Evolutionary conservation across 768 basidiomycete species (phyloP), one percentile per base, ranked within the genome.

Genomic region (Lentinula raphanica): DNA sequence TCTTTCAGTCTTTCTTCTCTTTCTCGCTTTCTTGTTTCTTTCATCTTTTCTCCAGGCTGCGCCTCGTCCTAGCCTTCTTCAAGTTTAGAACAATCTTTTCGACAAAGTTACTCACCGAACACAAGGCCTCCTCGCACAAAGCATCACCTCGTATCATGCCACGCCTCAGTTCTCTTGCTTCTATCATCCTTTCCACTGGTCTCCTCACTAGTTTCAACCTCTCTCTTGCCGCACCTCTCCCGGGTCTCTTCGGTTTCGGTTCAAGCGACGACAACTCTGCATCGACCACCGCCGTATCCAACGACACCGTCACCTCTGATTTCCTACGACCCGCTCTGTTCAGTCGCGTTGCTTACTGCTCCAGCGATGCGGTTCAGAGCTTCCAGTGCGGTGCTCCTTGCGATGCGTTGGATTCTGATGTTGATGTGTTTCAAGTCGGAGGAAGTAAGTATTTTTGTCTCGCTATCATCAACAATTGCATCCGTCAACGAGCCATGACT

Each of bases 341-440:
- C 62, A 58, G 62, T 9, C 74, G 72, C 3, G 67, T 72, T 25
- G 73, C 69, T 36, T 78, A 77, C 60, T 78, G 75, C 63, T 64
- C 67, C 19, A 66, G 65, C 13, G 64, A 55, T 1, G 59, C 67
- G 3, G 69, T 77, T n/a, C 63, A 64, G 44, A 66, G 64, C 45
- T 71, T 68, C 68, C 58, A 65, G n/a, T 76, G 74, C 55, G 74
- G 75, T 15, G 60, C 59, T 1, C 63, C 72, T 39, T 75, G 74
- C 59, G 65, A 67, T 23, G 67, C 66, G 23, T 45, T 74, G 2
- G 65, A 66, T 3, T 54, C 58, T 3, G 64, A 64, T 32, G 57
- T 74, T 15, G 58, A 66, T 48, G 64, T 71, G 0, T 54, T 71
- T 17, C 62, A 63, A 35, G 61, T 68, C 25, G 74, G 75, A 27